Evolutionary conservation across 192 early-diverging fungal genomes (phyloP).

Genomic region (Linnemannia hyalina): DNA sequence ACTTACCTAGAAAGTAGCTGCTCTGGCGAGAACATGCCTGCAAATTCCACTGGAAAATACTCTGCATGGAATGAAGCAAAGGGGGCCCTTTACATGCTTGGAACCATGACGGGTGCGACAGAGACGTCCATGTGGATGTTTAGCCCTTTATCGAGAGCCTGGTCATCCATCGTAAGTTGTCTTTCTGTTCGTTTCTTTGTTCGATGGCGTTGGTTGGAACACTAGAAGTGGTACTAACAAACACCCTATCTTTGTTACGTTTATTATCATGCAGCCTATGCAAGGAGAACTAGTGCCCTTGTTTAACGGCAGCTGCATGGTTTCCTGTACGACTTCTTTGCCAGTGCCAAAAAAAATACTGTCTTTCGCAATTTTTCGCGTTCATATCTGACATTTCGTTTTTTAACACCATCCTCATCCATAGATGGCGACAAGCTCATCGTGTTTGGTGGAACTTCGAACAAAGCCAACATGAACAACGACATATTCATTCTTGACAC

Average conservation of each 20-base stretch:
- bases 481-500: background rate
- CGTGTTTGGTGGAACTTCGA: background rate
- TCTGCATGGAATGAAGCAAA: background rate
- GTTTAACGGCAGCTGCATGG: background rate
- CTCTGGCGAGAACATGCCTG: background rate
- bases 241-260: background rate
- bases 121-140: background rate
- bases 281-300: background rate
- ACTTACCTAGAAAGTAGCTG: background rate
- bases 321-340: background rate
- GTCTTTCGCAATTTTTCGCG: background rate
- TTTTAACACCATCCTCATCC: background rate
- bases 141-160: background rate
- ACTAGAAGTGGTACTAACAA: background rate
- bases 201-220: background rate
- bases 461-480: background rate
- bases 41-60: background rate
- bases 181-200: background rate
- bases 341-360: background rate
- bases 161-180: background rate
- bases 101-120: background rate
- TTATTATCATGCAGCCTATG: background rate
- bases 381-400: background rate
- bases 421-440: background rate
- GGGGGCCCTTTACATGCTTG: background rate